Evolutionary conservation across 768 basidiomycete species (phyloP).

Genomic region (Butyriboletus loyo): DNA sequence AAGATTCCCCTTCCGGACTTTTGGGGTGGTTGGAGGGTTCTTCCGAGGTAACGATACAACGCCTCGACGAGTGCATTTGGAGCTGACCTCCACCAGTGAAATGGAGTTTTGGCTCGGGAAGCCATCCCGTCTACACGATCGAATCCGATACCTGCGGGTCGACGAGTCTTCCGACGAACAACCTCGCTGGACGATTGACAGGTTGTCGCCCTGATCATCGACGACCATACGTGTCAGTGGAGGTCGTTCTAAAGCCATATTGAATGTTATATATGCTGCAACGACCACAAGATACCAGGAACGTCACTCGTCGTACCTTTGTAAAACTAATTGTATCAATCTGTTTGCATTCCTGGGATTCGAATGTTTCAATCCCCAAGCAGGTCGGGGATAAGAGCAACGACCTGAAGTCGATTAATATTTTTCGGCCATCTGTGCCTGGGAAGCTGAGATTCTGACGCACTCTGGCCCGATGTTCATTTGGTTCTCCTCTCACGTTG

Average conservation of each 20-base stretch:
- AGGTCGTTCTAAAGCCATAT: neutral
- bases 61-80: neutral
- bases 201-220: slow-evolving; percentile 61
- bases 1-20: slow-evolving; percentile 80
- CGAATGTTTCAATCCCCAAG: neutral
- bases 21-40: slow-evolving; percentile 95
- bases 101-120: slow-evolving; percentile 98
- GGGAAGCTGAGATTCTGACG: neutral
- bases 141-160: slow-evolving; percentile 70
- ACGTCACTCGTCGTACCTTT: neutral
- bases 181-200: slow-evolving; percentile 72
- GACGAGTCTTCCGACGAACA: slow-evolving; percentile 45
- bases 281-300: slow-evolving; percentile 13
- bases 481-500: neutral
- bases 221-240: neutral
- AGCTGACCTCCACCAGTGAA: slow-evolving; percentile 53
- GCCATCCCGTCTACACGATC: slow-evolving; percentile 91
- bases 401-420: neutral
- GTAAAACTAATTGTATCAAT: neutral
- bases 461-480: neutral
- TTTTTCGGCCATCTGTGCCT: neutral
- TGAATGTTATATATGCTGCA: neutral
- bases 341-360: neutral
- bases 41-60: slow-evolving; percentile 64
- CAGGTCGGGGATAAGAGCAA: slow-evolving; percentile 1